These are phyloP conservation scores for Cladosporium sp. DNA, from an alignment of 2,329 filamentous ascomycete species.

Conservation along the genomic window DNA sequence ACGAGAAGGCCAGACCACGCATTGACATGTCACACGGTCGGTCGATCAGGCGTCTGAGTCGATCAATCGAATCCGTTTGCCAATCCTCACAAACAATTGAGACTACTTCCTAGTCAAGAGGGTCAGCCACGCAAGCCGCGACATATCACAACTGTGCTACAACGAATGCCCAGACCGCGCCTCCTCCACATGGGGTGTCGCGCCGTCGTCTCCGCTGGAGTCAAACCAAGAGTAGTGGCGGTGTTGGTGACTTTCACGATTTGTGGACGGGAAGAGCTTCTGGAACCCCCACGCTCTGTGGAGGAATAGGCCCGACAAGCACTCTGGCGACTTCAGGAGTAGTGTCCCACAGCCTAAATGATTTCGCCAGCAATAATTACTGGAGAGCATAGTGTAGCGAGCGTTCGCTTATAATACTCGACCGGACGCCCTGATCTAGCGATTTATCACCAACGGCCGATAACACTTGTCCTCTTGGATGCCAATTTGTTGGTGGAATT, in stretches of 20 bases:
- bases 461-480: constrained; percentile 16
- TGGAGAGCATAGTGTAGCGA: background rate
- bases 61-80: constrained; percentile 11
- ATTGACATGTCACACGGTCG: constrained; percentile 1
- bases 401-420: background rate
- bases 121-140: constrained; percentile 18
- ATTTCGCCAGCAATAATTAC: background rate
- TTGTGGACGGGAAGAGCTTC: constrained; percentile 10
- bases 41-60: constrained; percentile 13
- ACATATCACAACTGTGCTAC: constrained; percentile 1
- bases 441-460: background rate
- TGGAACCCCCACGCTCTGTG: constrained; percentile 20
- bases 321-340: background rate
- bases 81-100: constrained; percentile 13
- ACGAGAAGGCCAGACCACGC: constrained; percentile 8
- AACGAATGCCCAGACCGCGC: constrained; percentile 18
- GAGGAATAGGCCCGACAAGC: constrained; percentile 11
- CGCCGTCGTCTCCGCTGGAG: constrained; percentile 17
- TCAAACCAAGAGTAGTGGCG: constrained; percentile 7
- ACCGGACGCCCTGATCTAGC: background rate
- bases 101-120: background rate
- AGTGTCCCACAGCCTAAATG: constrained; percentile 15
- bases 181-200: constrained; percentile 20
- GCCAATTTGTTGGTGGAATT: constrained; percentile 16
- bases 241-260: background rate